These are phyloP conservation scores for Epithemia pelagica DNA, from an alignment of 108 stramenopile genomes.

Conservation along the genomic window DNA sequence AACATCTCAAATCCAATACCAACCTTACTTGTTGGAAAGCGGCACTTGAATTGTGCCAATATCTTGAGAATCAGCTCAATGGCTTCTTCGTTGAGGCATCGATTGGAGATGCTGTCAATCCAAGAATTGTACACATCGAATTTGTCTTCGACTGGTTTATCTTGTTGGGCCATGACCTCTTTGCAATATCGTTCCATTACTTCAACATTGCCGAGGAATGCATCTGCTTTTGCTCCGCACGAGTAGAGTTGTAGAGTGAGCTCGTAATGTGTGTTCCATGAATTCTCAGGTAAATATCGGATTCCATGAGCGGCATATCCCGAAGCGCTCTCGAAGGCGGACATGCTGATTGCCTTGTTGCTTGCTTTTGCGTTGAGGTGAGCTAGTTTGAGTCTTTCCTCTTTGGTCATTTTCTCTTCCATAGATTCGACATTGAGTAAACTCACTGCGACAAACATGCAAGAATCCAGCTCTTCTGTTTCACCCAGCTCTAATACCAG, in stretches of 20 bases:
- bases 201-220: conserved; percentile 25
- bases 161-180: neutral
- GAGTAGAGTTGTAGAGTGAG: conserved; percentile 33
- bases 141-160: conserved; percentile 1
- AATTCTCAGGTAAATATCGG: neutral
- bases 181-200: conserved; percentile 2
- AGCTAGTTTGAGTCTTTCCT: neutral
- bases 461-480: neutral
- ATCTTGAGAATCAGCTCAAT: neutral
- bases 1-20: neutral
- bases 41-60: neutral
- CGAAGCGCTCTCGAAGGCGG: conserved; percentile 2
- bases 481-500: neutral
- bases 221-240: conserved; percentile 35
- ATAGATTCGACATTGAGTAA: neutral
- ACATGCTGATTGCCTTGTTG: neutral
- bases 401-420: neutral
- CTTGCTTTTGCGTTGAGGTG: neutral
- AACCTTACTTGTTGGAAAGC: neutral
- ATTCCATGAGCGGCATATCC: neutral
- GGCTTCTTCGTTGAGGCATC: neutral
- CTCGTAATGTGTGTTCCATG: conserved; percentile 16
- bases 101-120: neutral
- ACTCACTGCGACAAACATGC: conserved; percentile 9
- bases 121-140: neutral